These are phyloP conservation scores for Aspergillus fijiensis DNA, from an alignment of 2,329 filamentous ascomycete species.

Conservation along the genomic window DNA sequence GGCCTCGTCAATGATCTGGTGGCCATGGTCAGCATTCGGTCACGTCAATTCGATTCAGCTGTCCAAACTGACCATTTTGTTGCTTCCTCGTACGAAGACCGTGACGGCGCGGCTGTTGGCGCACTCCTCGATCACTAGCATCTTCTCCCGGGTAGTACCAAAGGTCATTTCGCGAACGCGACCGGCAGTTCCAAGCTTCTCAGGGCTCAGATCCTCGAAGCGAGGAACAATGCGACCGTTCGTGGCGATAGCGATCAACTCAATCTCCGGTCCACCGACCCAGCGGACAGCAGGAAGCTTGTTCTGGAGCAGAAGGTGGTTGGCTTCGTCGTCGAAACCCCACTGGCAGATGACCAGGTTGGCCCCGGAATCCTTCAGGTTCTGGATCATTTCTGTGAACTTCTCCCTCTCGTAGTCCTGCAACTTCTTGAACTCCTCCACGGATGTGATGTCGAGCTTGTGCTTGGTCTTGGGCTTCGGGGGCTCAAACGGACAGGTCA, in stretches of 20 bases:
- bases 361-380: slow-evolving; percentile 95
- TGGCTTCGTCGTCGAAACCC: slow-evolving; percentile 99
- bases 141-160: slow-evolving; percentile 97
- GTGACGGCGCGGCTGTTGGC: slow-evolving; percentile 97
- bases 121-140: slow-evolving; percentile 99
- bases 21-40: slow-evolving; percentile 9
- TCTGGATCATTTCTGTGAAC: slow-evolving; percentile 97
- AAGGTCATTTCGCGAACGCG: slow-evolving; percentile 94
- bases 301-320: slow-evolving; percentile 95
- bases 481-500: slow-evolving; percentile 97
- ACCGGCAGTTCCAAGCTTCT: slow-evolving; percentile 88
- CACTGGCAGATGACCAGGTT: slow-evolving; percentile 99
- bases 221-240: slow-evolving; percentile 96
- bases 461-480: slow-evolving; percentile 99
- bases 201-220: slow-evolving; percentile 87
- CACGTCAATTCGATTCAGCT: background rate
- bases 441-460: slow-evolving; percentile 93
- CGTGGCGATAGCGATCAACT: slow-evolving; percentile 96
- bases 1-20: slow-evolving; percentile 94
- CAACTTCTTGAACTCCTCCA: slow-evolving; percentile 97
- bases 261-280: slow-evolving; percentile 97
- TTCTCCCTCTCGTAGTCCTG: slow-evolving; percentile 95
- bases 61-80: slow-evolving; percentile 81
- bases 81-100: slow-evolving; percentile 92
- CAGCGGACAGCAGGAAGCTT: slow-evolving; percentile 92